Evolutionary conservation across 345 rosid genomes (phyloP), one percentile per base, ranked within the genome.

Genomic region (Combretum micranthum): DNA sequence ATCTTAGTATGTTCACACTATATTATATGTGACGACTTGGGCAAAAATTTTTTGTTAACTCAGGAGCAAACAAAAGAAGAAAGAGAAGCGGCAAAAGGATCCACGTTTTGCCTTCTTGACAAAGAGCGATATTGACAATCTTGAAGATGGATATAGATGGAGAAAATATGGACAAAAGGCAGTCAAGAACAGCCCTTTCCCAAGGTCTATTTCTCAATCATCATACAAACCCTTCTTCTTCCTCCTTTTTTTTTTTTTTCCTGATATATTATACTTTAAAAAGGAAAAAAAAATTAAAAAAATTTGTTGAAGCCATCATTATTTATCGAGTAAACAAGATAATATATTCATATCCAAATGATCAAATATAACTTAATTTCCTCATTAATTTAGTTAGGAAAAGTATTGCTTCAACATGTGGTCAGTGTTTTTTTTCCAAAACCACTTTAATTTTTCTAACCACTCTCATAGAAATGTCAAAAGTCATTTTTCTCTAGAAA

Each of bases 81-180:
- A 63, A 47, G 78, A 74, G 64, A 74, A 70, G 22, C 59, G 67
- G 47, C 65, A 60, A 20, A 74, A 43, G 57, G 69, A 74, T 47
- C 66, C 69, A 0, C 60, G 72, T 47, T 62, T 63, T 45, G 75
- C 78, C 43, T 74, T 74, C 66, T 53, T 74, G 57, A 74, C 78
- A 7, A 74, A 66, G 61, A 69, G 69, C 12, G 78, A 74, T 42
- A 51, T 69, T 15, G 78, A 74, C 59, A 55, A 74, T 70, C 75
- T 74, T 48, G 78, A 74, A 56, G 79, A 75, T 20, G 79, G 79
- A 17, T 75, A 70, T 45, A 61, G 79, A 45, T 75, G 79, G 79
- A 70, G 79, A 54, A 75, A 75, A 56, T 75, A 75, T 32, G 79
- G 79, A 50, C 79, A 75, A 47, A 75, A 75, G 42, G 79, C 79